A percentile compares a stretch with the other conserved stretches of the same genome.
These are phyloP conservation scores for Mortierella alpina DNA, from an alignment of 192 early-diverging fungal genomes.

Conservation along the genomic window DNA sequence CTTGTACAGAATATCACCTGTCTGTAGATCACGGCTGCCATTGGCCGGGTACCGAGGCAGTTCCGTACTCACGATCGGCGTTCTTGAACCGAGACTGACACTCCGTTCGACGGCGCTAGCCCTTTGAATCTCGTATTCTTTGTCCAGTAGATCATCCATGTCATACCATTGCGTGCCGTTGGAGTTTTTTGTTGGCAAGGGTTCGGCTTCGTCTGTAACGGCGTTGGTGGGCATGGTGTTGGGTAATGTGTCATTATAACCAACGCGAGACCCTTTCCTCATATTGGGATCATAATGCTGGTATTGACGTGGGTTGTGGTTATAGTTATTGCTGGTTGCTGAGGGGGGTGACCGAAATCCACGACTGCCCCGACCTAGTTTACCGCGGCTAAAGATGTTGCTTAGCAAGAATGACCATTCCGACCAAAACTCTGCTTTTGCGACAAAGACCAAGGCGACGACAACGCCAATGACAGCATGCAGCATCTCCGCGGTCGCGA, in stretches of 20 bases:
- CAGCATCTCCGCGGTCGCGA: slow-evolving; percentile 28
- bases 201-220: neutral
- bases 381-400: slow-evolving; percentile 21
- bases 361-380: neutral
- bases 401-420: slow-evolving; percentile 24
- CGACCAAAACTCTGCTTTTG: slow-evolving; percentile 42
- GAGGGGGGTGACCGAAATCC: no score
- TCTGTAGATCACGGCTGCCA: slow-evolving; percentile 3
- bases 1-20: slow-evolving; percentile 38
- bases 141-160: slow-evolving; percentile 45
- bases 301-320: neutral
- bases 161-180: slow-evolving; percentile 25
- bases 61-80: neutral
- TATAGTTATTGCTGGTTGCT: neutral
- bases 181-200: neutral
- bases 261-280: slow-evolving; percentile 19
- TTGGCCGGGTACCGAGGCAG: slow-evolving; percentile 17
- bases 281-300: neutral
- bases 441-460: slow-evolving; percentile 27
- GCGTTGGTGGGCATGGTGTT: neutral
- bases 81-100: slow-evolving; percentile 5
- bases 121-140: slow-evolving; percentile 28
- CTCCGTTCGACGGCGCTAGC: slow-evolving; percentile 1
- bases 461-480: slow-evolving; percentile 32
- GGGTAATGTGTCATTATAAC: slow-evolving; percentile 17